Conservation (phyloP, 2,329 filamentous ascomycete species). For the Claviceps arundinis region DNA sequence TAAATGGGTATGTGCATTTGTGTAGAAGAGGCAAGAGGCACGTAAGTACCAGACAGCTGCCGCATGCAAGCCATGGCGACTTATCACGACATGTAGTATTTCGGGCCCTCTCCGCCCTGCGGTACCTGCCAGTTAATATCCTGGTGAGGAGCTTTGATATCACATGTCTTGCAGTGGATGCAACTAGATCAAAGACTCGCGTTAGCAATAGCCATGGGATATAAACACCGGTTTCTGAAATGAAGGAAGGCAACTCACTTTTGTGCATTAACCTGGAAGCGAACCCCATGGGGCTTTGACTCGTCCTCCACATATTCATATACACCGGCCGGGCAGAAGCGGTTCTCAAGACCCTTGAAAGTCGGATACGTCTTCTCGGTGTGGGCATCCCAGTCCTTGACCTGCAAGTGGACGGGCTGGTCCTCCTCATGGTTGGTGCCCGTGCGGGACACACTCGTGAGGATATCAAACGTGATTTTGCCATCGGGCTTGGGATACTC, state of each 20-base stretch:
- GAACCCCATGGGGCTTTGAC: constrained; percentile 71
- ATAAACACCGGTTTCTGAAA: neutral
- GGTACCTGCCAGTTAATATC: constrained; percentile 97
- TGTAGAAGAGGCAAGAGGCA: too few species aligned
- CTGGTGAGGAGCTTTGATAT: constrained; percentile 94
- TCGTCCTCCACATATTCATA: constrained; percentile 97
- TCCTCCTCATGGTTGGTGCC: constrained; percentile 99
- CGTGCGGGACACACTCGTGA: constrained; percentile 88
- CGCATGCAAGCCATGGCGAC: neutral
- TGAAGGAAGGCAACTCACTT: constrained; percentile 54
- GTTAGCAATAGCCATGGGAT: too few species aligned
- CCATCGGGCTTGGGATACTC: constrained; percentile 96
- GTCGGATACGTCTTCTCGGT: constrained; percentile 68
- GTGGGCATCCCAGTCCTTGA: constrained; percentile 90
- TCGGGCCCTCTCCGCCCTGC: constrained; percentile 71
- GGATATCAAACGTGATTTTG: constrained; percentile 86
- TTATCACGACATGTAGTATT: constrained; percentile 53
- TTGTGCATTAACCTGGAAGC: constrained; percentile 95
- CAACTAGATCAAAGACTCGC: constrained; percentile 43
- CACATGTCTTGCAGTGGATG: constrained; percentile 98
- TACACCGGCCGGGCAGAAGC: constrained; percentile 93
- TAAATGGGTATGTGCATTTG: too few species aligned
- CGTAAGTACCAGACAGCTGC: neutral
- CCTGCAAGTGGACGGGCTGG: constrained; percentile 89
- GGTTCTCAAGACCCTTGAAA: constrained; percentile 87